A percentile compares a stretch with the other conserved stretches of the same genome.
Evolutionary conservation across 1,139 yeast species (phyloP).

Genomic region (Debaryomycetaceae sp.): DNA sequence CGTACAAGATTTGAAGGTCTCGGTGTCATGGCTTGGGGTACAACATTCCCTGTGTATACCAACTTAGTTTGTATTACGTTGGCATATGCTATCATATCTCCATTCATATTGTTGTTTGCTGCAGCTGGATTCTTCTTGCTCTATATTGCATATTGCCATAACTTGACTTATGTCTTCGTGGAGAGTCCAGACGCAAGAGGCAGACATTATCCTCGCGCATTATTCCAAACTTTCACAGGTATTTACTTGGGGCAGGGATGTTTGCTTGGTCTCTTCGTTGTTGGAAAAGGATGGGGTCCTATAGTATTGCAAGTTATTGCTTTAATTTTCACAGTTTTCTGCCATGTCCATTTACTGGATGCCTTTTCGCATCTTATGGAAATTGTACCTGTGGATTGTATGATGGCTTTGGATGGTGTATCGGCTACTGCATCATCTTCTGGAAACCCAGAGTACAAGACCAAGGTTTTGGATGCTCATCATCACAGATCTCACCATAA

Average conservation of each 20-base stretch:
- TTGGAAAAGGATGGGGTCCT: slow-evolving; percentile 96
- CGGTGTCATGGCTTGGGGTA: slow-evolving; percentile 78
- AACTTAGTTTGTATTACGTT: slow-evolving; percentile 77
- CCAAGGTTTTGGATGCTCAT: slow-evolving; percentile 25
- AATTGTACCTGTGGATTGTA: slow-evolving; percentile 62
- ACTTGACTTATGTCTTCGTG: slow-evolving; percentile 65
- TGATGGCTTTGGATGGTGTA: slow-evolving; percentile 69
- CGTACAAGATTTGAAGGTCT: slow-evolving; percentile 69
- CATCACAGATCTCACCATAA: not conserved
- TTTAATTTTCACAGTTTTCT: slow-evolving; percentile 59
- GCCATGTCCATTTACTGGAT: slow-evolving; percentile 56
- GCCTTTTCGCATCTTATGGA: slow-evolving; percentile 65
- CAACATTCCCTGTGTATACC: slow-evolving; percentile 80
- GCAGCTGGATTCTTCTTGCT: slow-evolving; percentile 65
- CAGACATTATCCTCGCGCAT: slow-evolving; percentile 79
- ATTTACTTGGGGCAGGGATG: slow-evolving; percentile 84
- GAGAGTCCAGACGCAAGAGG: slow-evolving; percentile 75
- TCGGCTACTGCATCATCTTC: slow-evolving; percentile 57
- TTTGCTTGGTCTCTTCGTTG: slow-evolving; percentile 78
- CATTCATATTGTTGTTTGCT: slow-evolving; percentile 65
- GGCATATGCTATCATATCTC: slow-evolving; percentile 80
- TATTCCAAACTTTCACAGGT: slow-evolving; percentile 86
- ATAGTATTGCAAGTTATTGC: slow-evolving; percentile 70
- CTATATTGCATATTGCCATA: slow-evolving; percentile 78
- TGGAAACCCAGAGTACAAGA: slow-evolving; percentile 35